Evolutionary conservation across 2,329 filamentous ascomycete species (phyloP).

Genomic region (Pseudopithomyces maydicus): DNA sequence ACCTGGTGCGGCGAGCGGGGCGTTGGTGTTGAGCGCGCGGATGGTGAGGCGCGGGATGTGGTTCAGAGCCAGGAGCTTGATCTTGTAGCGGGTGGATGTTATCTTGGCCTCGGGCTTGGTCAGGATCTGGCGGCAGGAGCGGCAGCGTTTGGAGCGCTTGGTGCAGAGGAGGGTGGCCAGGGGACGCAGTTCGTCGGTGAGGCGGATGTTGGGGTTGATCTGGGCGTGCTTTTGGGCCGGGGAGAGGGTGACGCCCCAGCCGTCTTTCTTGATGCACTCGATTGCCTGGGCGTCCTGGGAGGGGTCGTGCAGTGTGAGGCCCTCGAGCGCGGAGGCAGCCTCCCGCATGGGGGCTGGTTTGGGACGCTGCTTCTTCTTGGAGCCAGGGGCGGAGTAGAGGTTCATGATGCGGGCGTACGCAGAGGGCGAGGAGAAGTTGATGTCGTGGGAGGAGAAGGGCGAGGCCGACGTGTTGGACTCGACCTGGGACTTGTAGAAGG

Average conservation of each 20-base stretch:
- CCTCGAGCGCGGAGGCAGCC: slow-evolving; percentile 72
- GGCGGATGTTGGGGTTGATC: slow-evolving; percentile 59
- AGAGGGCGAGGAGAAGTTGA: slow-evolving; percentile 73
- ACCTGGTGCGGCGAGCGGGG: slow-evolving; percentile 27
- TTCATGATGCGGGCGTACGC: slow-evolving; percentile 89
- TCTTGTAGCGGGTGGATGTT: slow-evolving; percentile 86
- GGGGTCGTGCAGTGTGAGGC: slow-evolving; percentile 66
- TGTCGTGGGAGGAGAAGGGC: slow-evolving; percentile 48
- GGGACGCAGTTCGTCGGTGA: slow-evolving; percentile 77
- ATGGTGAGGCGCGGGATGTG: slow-evolving; percentile 86
- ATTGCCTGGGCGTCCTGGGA: slow-evolving; percentile 66
- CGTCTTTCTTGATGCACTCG: slow-evolving; percentile 59
- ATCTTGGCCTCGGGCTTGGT: slow-evolving; percentile 93
- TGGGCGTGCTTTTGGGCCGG: slow-evolving; percentile 58
- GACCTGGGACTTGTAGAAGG: slow-evolving; percentile 83
- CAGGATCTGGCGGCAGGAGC: slow-evolving; percentile 90
- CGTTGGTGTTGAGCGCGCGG: slow-evolving; percentile 64
- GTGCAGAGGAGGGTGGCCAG: slow-evolving; percentile 83
- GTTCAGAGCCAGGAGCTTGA: slow-evolving; percentile 81
- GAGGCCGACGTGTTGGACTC: slow-evolving; percentile 59
- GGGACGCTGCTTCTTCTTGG: slow-evolving; percentile 63
- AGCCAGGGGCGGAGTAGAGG: slow-evolving; percentile 67
- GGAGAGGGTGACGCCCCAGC: slow-evolving; percentile 68
- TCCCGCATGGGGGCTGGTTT: slow-evolving; percentile 81
- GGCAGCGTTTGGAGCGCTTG: slow-evolving; percentile 92